Evolutionary conservation across 148 eudicot species (phyloP), one percentile per base, ranked within the genome.

Genomic region (Salicornia ramosissima): DNA sequence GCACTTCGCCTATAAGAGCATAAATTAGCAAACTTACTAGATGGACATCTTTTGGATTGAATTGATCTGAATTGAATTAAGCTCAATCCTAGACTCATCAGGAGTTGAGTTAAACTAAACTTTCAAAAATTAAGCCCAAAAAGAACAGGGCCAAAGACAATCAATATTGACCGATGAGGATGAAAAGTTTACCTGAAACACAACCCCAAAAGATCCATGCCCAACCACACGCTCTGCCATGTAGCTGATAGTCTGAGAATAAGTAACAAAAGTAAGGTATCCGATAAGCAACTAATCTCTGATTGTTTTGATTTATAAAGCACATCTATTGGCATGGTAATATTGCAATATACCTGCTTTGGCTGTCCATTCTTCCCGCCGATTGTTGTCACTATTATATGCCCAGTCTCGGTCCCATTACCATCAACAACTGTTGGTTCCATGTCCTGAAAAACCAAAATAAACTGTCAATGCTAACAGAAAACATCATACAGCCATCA

Each of bases 341-440:
- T 51, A 56, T 46, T 18, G 25, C 12, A 47, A 15, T 58, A 1
- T 79, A 90, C 96, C 93, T 88, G 92, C 72, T 88, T 90, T 18
- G 96, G 92, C 78, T 90, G 90, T 40, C 92, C 96, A 75, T 86
- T 86, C 73, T 73, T 74, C 47, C 96, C 89, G 15, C 93, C 96
- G 67, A 86, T 88, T 12, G 87, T 86, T 43, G 96, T 90, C 68
- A 83, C 88, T 34, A 90, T 90, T 57, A 90, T 88, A 68, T 90
- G 96, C 61, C 96, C 96, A 6, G 93, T 78, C 74, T 88, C 96
- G 0, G 96, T 86, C 26, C 89, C 96, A 83, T 86, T 86, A 59
- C 92, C 96, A 77, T 85, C 87, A 47, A 88, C 87, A 49, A 90
- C 76, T 26, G 85, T 63, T 24, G 91, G 78, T 56, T 88, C 93